phyloP scores from a whole-genome alignment of 495 filamentous ascomycete species.

The Aspergillus biplanus region DNA sequence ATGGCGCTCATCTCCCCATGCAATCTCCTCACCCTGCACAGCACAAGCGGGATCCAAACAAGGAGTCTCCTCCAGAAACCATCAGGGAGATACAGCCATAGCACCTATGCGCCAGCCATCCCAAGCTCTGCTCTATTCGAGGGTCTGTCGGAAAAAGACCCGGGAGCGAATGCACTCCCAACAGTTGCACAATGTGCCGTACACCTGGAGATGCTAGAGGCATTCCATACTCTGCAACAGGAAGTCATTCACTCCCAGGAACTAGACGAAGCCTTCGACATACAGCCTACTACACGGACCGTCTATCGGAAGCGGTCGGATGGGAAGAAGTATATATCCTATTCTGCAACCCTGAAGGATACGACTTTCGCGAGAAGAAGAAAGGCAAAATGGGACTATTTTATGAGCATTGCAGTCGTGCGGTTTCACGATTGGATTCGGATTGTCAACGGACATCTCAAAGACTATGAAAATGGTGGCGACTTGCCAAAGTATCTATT shows the following conservation, averaged over 20 bases:
- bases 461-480: background rate
- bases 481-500: background rate
- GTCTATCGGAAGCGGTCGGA: conserved; percentile 1
- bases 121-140: conserved; percentile 2
- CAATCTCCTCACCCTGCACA: conserved; percentile 10
- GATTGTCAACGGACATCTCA: background rate
- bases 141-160: background rate
- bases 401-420: background rate
- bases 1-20: conserved; percentile 13
- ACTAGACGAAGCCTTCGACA: background rate
- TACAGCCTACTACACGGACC: background rate
- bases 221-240: background rate
- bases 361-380: background rate
- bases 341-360: background rate
- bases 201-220: background rate
- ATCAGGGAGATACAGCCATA: background rate
- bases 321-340: background rate
- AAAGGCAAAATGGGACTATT: background rate
- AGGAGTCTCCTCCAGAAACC: background rate
- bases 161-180: background rate
- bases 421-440: background rate
- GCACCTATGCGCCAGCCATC: background rate
- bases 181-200: conserved; percentile 2
- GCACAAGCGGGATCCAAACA: background rate
- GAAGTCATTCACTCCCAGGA: conserved; percentile 1